These are phyloP conservation scores for Parathielavia appendiculata DNA, from an alignment of 495 filamentous ascomycete genomes.

Conservation along the genomic window DNA sequence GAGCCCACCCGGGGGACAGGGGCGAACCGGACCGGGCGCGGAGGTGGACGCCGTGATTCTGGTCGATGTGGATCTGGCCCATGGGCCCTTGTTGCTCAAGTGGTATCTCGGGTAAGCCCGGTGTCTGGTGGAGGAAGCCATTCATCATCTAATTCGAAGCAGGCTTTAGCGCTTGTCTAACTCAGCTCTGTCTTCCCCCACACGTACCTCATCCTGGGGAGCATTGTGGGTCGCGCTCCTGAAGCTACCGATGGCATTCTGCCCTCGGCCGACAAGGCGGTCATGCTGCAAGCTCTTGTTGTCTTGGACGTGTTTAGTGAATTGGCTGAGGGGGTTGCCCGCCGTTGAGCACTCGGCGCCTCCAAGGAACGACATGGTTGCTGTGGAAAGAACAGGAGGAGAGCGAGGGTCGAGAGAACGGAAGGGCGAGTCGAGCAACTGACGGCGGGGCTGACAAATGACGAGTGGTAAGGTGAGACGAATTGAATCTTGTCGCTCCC, in stretches of 20 bases:
- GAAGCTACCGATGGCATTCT: conserved; percentile 44
- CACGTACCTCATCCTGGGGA: conserved; percentile 46
- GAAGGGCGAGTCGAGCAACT: neutral
- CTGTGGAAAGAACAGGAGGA: neutral
- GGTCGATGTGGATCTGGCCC: conserved; percentile 38
- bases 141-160: conserved; percentile 71
- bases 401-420: neutral
- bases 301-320: conserved; percentile 89
- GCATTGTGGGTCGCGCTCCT: conserved; percentile 36
- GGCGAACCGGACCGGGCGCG: conserved; percentile 26
- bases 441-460: conserved; percentile 9
- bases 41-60: conserved; percentile 28
- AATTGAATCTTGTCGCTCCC: neutral
- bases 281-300: conserved; percentile 93
- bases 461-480: neutral
- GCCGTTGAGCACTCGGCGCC: conserved; percentile 96
- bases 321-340: conserved; percentile 92
- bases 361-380: conserved; percentile 82
- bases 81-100: conserved; percentile 38
- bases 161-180: neutral
- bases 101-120: conserved; percentile 39
- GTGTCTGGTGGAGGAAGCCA: conserved; percentile 75
- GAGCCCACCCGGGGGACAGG: conserved; percentile 45
- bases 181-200: no score
- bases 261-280: conserved; percentile 67